Evolutionary conservation across 495 filamentous ascomycete species (phyloP).

Genomic region (Staphylotrichum tortipilum): DNA sequence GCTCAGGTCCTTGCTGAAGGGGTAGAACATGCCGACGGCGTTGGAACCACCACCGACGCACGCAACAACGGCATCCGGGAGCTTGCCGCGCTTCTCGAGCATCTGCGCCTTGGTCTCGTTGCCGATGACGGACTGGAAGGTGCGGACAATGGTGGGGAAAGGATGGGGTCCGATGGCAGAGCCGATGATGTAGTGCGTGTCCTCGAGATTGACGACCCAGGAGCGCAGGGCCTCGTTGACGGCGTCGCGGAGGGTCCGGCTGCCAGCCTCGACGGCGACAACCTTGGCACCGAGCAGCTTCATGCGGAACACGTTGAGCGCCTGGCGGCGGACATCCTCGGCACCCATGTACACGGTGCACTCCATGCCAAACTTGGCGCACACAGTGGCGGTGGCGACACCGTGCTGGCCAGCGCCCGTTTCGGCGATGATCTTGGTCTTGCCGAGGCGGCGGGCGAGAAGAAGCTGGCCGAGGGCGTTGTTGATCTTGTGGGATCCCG

Average conservation of each 20-base stretch:
- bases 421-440: constrained; percentile 91
- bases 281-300: constrained; percentile 88
- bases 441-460: constrained; percentile 70
- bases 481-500: constrained; percentile 91
- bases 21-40: constrained; percentile 92
- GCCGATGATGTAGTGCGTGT: constrained; percentile 95
- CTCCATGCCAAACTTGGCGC: constrained; percentile 91
- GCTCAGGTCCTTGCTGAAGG: constrained; percentile 73
- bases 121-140: constrained; percentile 90
- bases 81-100: constrained; percentile 66
- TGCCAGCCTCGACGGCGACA: constrained; percentile 78
- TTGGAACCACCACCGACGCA: constrained; percentile 93
- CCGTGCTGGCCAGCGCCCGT: constrained; percentile 96
- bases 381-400: constrained; percentile 92
- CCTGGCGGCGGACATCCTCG: constrained; percentile 87
- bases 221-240: constrained; percentile 88
- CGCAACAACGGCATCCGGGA: constrained; percentile 91
- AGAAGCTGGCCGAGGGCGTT: constrained; percentile 88
- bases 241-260: constrained; percentile 79
- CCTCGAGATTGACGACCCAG: constrained; percentile 77
- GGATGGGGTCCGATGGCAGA: constrained; percentile 92
- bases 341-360: constrained; percentile 96
- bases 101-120: constrained; percentile 89
- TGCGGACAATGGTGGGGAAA: constrained; percentile 91
- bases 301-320: constrained; percentile 93